Evolutionary conservation across 2,329 filamentous ascomycete species (phyloP), one percentile per base, ranked within the genome.

Genomic region (Monosporascus sp.): DNA sequence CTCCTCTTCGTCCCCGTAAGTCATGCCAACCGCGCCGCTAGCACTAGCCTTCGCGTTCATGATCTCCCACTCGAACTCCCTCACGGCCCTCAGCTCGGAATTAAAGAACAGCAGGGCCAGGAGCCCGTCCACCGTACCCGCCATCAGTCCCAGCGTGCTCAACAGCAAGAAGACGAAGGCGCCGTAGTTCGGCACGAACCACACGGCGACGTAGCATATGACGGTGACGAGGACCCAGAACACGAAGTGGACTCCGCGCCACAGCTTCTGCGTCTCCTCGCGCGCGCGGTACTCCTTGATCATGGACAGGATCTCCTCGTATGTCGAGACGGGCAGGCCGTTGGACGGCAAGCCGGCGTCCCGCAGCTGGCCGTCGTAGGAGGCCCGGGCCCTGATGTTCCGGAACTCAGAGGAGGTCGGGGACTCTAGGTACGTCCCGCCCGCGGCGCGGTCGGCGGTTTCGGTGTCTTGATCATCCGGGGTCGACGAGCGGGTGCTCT

Each of bases 41-140:
- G 72, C 71, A 5, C 70, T 64, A 0, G 74, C 72, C 57, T 74
- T 85, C 14, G 87, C 86, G 66, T 88, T 92, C 49, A 75, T 75
- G 25, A 97, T 86, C 71, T 99, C 94, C 88, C 90, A 97, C 67
- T 94, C 85, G 72, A 97, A 97, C 74, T 99, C 94, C 63, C 84
- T 86, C 51, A 99, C 74, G 4, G 88, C 86, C 54, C 90, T 80
- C 54, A 97, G 72, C 73, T 99, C 94, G 56, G 85, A 85, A 11
- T 87, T 86, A 54, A 96, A 87, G 68, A 99, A 99, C 48, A 97
- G 70, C 0, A 94, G 80, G 0, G 91, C 88, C 67, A 97, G 89
- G 41, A 97, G 72, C 0, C 93, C 92, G 66, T 97, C 89, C 20
- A 97, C 68, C 3, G 90, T 81, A 0, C 93, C 93, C 4, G 86